Evolutionary conservation across 2,329 filamentous ascomycete genomes (phyloP).

Genomic region (Orbilia ellipsospora): DNA sequence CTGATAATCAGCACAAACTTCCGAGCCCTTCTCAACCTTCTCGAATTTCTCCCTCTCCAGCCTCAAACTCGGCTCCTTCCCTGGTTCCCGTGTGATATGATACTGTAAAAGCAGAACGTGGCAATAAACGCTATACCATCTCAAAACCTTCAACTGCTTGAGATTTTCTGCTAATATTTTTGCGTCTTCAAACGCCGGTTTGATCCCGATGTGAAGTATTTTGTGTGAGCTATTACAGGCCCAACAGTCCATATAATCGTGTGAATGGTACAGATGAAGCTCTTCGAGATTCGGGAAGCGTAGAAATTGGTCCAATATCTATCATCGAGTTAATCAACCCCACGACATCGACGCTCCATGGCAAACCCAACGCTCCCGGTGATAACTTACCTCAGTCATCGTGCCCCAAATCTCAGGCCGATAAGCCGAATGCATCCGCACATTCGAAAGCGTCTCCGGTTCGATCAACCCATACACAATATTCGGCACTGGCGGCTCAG

Average conservation of each 20-base stretch:
- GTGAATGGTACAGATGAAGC: slow-evolving; percentile 11
- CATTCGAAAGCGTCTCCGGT: slow-evolving; percentile 9
- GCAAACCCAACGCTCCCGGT: not conserved
- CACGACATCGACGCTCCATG: not conserved
- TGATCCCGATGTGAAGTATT: slow-evolving; percentile 17
- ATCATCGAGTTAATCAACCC: not conserved
- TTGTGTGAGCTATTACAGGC: slow-evolving; percentile 8
- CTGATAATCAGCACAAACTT: slow-evolving; percentile 12
- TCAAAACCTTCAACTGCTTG: not conserved
- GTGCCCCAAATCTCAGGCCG: slow-evolving; percentile 11
- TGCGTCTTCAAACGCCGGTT: slow-evolving; percentile 4
- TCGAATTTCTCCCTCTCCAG: slow-evolving; percentile 10
- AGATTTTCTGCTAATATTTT: slow-evolving; percentile 7
- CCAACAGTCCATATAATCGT: slow-evolving; percentile 14
- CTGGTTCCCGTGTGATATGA: slow-evolving; percentile 1
- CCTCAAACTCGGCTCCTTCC: not conserved
- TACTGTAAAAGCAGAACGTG: slow-evolving; percentile 13
- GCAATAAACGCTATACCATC: slow-evolving; percentile 25
- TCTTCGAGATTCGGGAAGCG: slow-evolving; percentile 17
- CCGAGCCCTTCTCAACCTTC: not conserved
- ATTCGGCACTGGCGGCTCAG: not conserved
- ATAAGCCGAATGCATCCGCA: slow-evolving; percentile 1
- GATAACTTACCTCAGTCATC: not conserved
- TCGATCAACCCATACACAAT: not conserved
- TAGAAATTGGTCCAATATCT: slow-evolving; percentile 23